Evolutionary conservation across 2,329 filamentous ascomycete species (phyloP).

Genomic region (Botrytis medusae): DNA sequence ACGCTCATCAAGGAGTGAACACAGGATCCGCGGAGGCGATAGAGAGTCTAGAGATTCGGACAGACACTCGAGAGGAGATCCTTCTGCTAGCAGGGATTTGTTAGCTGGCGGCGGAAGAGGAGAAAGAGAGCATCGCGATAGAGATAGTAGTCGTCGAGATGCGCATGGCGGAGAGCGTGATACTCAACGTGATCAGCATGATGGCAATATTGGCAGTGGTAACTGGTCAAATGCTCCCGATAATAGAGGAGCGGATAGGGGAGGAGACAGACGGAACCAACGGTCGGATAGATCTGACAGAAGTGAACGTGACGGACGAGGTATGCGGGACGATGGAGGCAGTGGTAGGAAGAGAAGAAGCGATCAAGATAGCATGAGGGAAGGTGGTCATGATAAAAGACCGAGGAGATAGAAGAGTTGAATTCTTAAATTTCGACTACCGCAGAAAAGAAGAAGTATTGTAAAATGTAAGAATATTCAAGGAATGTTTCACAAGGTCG

Average conservation of each 20-base stretch:
- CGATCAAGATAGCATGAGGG: conserved; percentile 35
- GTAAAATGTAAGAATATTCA: conserved; percentile 14
- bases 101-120: conserved; percentile 27
- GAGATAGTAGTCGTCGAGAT: conserved; percentile 27
- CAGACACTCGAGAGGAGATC: conserved; percentile 13
- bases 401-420: conserved; percentile 29
- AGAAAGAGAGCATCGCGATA: conserved; percentile 27
- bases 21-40: conserved; percentile 34
- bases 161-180: conserved; percentile 20
- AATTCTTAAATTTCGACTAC: conserved; percentile 1
- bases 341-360: conserved; percentile 37
- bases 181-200: conserved; percentile 13
- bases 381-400: conserved; percentile 40
- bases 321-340: conserved; percentile 29
- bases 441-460: background rate
- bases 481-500: background rate
- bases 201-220: background rate
- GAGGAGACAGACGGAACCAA: conserved; percentile 29
- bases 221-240: conserved; percentile 18
- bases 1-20: conserved; percentile 31
- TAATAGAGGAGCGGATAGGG: conserved; percentile 28
- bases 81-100: conserved; percentile 26
- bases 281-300: conserved; percentile 24
- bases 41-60: conserved; percentile 28
- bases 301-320: conserved; percentile 34